A percentile compares a stretch with the other conserved stretches of the same genome.
These are phyloP conservation scores for Aquilaria sinensis DNA, from an alignment of 345 rosid species.

Conservation along the genomic window DNA sequence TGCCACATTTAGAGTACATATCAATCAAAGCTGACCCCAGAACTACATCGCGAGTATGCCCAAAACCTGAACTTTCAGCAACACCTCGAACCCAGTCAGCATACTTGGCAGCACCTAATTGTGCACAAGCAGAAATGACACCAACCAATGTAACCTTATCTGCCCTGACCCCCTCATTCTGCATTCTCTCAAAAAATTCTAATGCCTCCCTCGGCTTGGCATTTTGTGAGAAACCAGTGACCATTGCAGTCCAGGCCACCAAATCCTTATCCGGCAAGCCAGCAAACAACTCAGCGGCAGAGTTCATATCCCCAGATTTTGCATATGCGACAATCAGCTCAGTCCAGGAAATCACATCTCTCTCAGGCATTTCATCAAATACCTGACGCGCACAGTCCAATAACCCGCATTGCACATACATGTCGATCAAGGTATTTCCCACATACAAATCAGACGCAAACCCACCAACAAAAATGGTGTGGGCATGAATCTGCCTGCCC, in stretches of 20 bases:
- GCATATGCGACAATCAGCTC: constrained; percentile 54
- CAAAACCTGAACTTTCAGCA: constrained; percentile 32
- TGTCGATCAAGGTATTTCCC: constrained; percentile 51
- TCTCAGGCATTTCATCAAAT: constrained; percentile 66
- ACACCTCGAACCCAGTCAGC: constrained; percentile 41
- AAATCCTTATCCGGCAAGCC: constrained; percentile 46
- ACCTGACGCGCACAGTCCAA: constrained; percentile 46
- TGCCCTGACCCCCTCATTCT: constrained; percentile 29
- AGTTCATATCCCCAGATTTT: constrained; percentile 47
- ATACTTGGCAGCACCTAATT: constrained; percentile 53
- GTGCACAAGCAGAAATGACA: constrained; percentile 78
- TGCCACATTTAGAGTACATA: constrained; percentile 84
- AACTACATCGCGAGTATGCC: constrained; percentile 33
- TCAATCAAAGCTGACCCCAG: constrained; percentile 78
- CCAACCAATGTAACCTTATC: constrained; percentile 59
- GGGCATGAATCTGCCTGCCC: constrained; percentile 70
- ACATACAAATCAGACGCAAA: constrained; percentile 58
- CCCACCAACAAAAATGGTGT: constrained; percentile 60
- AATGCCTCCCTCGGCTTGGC: constrained; percentile 72
- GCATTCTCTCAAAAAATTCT: constrained; percentile 54
- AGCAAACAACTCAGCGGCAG: constrained; percentile 44
- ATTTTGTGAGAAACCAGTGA: constrained; percentile 62
- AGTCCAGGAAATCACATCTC: constrained; percentile 63
- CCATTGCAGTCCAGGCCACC: constrained; percentile 82
- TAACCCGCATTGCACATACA: constrained; percentile 55